phyloP scores from a whole-genome alignment of 2,329 filamentous ascomycete genomes.

The Ophiocordyceps robertsii region DNA sequence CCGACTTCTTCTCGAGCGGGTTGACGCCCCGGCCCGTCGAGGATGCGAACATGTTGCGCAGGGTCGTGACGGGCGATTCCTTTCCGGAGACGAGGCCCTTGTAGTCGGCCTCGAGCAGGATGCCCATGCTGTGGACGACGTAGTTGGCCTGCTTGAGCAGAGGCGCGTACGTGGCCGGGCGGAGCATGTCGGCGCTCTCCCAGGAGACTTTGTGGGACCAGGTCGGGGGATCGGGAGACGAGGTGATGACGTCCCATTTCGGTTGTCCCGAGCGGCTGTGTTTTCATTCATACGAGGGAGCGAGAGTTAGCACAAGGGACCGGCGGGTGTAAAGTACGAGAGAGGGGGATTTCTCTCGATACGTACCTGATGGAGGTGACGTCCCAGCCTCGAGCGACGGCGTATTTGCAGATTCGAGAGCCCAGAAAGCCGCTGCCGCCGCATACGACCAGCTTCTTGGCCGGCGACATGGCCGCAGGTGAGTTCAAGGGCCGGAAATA shows the following conservation, averaged over 20 bases:
- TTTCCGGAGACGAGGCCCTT: constrained; percentile 78
- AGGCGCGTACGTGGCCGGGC: constrained; percentile 64
- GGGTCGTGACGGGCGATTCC: constrained; percentile 66
- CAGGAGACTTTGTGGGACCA: constrained; percentile 79
- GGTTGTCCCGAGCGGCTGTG: constrained; percentile 79
- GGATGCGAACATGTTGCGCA: constrained; percentile 65
- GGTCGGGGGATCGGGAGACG: constrained; percentile 52
- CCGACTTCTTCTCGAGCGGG: constrained; percentile 49
- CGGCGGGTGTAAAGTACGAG: too few relatives aligned
- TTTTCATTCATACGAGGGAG: too few relatives aligned
- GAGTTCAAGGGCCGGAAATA: background rate
- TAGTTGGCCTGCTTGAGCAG: constrained; percentile 67
- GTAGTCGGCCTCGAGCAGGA: constrained; percentile 94
- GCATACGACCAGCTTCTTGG: constrained; percentile 77
- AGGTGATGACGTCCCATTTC: constrained; percentile 68
- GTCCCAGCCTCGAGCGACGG: constrained; percentile 74
- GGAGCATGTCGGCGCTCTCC: constrained; percentile 79
- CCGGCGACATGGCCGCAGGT: constrained; percentile 33
- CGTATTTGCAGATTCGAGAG: constrained; percentile 80
- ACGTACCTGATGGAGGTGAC: constrained; percentile 80
- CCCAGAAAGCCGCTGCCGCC: constrained; percentile 91
- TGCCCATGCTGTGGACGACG: constrained; percentile 91
- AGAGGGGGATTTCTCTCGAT: background rate
- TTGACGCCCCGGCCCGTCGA: constrained; percentile 52
- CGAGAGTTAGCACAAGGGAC: too few relatives aligned